phyloP scores from a whole-genome alignment of 805 yeast species.

The Teunomyces barrocoloradensis region DNA sequence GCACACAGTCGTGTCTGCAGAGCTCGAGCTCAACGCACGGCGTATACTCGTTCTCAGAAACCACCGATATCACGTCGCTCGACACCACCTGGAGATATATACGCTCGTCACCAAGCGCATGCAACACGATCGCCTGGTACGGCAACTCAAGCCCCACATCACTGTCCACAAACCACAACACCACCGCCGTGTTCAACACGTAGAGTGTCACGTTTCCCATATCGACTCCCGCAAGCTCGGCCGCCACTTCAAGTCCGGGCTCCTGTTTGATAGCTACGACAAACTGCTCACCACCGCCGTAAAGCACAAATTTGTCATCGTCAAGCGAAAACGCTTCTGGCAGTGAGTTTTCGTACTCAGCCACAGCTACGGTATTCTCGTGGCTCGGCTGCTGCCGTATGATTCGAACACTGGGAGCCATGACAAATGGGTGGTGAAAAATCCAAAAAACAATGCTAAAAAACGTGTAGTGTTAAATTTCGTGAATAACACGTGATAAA shows the following conservation, averaged over 20 bases:
- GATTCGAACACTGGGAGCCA: slow-evolving; percentile 10
- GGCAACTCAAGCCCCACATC: slow-evolving; percentile 32
- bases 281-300: slow-evolving; percentile 33
- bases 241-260: slow-evolving; percentile 13
- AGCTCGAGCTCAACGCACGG: slow-evolving; percentile 20
- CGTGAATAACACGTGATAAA: neutral
- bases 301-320: slow-evolving; percentile 40
- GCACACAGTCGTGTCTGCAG: slow-evolving; percentile 1
- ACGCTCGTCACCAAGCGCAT: slow-evolving; percentile 25
- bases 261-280: slow-evolving; percentile 13
- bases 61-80: slow-evolving; percentile 15
- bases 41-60: slow-evolving; percentile 14
- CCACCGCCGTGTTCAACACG: slow-evolving; percentile 32
- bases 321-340: slow-evolving; percentile 38
- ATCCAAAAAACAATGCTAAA: no score
- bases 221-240: slow-evolving; percentile 10
- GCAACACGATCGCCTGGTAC: slow-evolving; percentile 32
- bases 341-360: slow-evolving; percentile 32
- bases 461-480: no score
- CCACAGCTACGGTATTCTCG: slow-evolving; percentile 39
- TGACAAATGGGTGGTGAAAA: no score
- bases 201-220: slow-evolving; percentile 20
- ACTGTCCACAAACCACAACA: slow-evolving; percentile 26
- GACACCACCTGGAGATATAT: slow-evolving; percentile 34
- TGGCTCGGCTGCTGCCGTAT: slow-evolving; percentile 31